Conservation (phyloP, 768 basidiomycete genomes). For the Tylopilus cervinicoccineus region DNA sequence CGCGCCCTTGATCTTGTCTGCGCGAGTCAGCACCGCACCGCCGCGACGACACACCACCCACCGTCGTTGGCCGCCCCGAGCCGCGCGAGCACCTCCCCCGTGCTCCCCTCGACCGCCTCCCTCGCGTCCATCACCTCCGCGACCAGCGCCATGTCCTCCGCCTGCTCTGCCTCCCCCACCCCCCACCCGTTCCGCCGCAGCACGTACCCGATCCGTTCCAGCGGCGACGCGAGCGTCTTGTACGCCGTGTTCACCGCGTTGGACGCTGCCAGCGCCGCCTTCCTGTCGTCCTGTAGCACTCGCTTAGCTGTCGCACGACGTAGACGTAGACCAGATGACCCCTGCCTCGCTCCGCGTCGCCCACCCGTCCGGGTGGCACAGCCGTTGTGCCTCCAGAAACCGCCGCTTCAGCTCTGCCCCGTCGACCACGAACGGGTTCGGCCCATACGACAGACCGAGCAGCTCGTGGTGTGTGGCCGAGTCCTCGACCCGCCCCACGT, state of each 20-base stretch:
- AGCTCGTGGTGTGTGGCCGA: conserved; percentile 62
- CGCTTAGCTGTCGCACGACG: conserved; percentile 7
- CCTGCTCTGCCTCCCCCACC: conserved; percentile 64
- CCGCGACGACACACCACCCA: conserved; percentile 25
- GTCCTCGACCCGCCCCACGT: conserved; percentile 55
- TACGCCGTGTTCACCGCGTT: conserved; percentile 82
- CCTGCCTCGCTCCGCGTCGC: conserved; percentile 58
- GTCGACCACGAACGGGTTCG: conserved; percentile 73
- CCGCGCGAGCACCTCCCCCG: conserved; percentile 48
- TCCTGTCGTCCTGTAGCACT: conserved; percentile 20
- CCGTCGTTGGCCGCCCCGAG: conserved; percentile 57
- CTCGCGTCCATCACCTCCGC: conserved; percentile 74
- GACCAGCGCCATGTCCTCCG: conserved; percentile 69
- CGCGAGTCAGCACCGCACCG: not conserved
- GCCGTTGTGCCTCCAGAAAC: conserved; percentile 69
- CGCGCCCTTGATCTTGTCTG: conserved; percentile 52
- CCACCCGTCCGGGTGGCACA: conserved; percentile 88
- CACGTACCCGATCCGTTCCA: conserved; percentile 79
- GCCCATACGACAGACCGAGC: conserved; percentile 55
- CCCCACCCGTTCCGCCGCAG: conserved; percentile 56
- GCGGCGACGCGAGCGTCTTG: conserved; percentile 65
- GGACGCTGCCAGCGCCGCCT: conserved; percentile 42
- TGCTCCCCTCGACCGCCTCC: conserved; percentile 61
- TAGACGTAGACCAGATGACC: conserved; percentile 3
- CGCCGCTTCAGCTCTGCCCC: conserved; percentile 51